phyloP scores from a whole-genome alignment of 2,329 filamentous ascomycete species.

The Didymella pinodella region DNA sequence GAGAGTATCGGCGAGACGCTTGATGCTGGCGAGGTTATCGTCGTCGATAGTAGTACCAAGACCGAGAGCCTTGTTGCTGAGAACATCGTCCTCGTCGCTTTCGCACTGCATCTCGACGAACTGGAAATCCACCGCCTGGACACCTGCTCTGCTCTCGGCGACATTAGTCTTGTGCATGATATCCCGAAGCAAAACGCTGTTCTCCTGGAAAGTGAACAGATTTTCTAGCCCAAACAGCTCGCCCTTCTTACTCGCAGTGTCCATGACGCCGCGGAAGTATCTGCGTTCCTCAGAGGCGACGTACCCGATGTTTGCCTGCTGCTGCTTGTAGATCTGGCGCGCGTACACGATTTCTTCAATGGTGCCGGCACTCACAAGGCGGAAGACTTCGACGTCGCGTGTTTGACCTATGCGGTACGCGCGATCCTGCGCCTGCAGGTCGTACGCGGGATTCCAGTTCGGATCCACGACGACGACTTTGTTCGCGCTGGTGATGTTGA shows the following conservation, averaged over 20 bases:
- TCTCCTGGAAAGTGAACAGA: slow-evolving; percentile 80
- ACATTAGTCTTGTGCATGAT: slow-evolving; percentile 99
- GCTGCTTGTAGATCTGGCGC: slow-evolving; percentile 97
- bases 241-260: slow-evolving; percentile 80
- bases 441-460: slow-evolving; percentile 96
- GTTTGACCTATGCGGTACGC: slow-evolving; percentile 95
- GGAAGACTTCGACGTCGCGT: slow-evolving; percentile 93
- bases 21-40: slow-evolving; percentile 65
- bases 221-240: slow-evolving; percentile 94
- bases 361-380: slow-evolving; percentile 87
- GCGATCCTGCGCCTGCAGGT: slow-evolving; percentile 93
- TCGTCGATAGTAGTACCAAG: slow-evolving; percentile 37
- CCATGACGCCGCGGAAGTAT: slow-evolving; percentile 95
- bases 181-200: slow-evolving; percentile 84
- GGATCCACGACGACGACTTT: slow-evolving; percentile 98
- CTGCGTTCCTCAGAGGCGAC: slow-evolving; percentile 89
- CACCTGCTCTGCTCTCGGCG: slow-evolving; percentile 87
- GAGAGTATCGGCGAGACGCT: slow-evolving; percentile 53
- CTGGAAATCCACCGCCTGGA: slow-evolving; percentile 80
- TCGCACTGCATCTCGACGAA: slow-evolving; percentile 39
- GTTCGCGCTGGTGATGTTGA: slow-evolving; percentile 97
- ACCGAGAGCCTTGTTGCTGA: slow-evolving; percentile 39
- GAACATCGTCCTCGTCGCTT: slow-evolving; percentile 26
- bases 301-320: slow-evolving; percentile 97
- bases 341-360: slow-evolving; percentile 98